Conservation (phyloP, 768 basidiomycete genomes). For the Lactarius evosmus region DNA sequence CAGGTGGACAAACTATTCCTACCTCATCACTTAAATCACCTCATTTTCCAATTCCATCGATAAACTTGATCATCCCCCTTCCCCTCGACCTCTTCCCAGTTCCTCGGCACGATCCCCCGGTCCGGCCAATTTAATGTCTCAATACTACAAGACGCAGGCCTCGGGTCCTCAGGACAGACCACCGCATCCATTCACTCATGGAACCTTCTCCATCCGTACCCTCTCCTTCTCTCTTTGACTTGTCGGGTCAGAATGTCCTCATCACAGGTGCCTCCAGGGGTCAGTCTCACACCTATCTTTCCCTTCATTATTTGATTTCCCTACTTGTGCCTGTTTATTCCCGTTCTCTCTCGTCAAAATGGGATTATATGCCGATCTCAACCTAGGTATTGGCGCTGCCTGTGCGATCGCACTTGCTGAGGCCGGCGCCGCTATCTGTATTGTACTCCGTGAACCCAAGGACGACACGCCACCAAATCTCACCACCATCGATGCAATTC, state of each 20-base stretch:
- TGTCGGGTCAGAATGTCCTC: slow-evolving; percentile 64
- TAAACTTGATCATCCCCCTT: background rate
- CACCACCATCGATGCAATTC: slow-evolving; percentile 39
- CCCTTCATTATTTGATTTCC: slow-evolving; percentile 5
- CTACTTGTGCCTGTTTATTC: slow-evolving; percentile 13
- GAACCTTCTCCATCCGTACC: slow-evolving; percentile 50
- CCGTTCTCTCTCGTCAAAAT: slow-evolving; percentile 1
- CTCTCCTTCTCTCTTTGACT: slow-evolving; percentile 60
- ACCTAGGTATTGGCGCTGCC: slow-evolving; percentile 51
- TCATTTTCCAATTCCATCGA: background rate
- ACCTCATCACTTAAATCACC: background rate
- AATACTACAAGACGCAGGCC: background rate
- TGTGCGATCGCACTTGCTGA: slow-evolving; percentile 54
- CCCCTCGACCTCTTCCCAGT: no score
- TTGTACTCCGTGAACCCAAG: slow-evolving; percentile 46
- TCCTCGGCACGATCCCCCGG: slow-evolving; percentile 18
- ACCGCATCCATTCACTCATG: slow-evolving; percentile 37
- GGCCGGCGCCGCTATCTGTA: slow-evolving; percentile 50
- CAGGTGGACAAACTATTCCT: background rate
- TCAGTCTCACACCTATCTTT: slow-evolving; percentile 34
- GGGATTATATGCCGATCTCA: slow-evolving; percentile 1
- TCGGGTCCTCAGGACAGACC: background rate
- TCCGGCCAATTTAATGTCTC: slow-evolving; percentile 8
- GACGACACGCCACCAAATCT: slow-evolving; percentile 36
- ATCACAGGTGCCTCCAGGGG: slow-evolving; percentile 81